These are phyloP conservation scores for Angomonas ambiguus DNA, from an alignment of 208 protist genomes.

Conservation along the genomic window DNA sequence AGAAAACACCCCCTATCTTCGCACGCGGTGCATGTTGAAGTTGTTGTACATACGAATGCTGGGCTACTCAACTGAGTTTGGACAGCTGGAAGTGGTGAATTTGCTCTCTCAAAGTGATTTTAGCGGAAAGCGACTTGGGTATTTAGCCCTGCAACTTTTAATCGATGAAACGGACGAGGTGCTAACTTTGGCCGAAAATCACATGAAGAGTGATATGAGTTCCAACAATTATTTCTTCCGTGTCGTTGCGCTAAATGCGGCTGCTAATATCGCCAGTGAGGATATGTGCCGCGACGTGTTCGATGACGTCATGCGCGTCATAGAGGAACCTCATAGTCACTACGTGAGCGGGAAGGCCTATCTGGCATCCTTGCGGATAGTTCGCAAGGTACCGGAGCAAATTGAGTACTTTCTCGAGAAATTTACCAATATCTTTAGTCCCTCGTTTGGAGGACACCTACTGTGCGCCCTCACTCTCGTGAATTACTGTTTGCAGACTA, in stretches of 20 bases:
- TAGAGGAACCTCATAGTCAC: constrained; percentile 66
- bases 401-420: constrained; percentile 94
- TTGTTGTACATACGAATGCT: constrained; percentile 99
- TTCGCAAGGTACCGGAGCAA: constrained; percentile 94
- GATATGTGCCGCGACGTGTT: constrained; percentile 97
- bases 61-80: constrained; percentile 99
- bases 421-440: constrained; percentile 60
- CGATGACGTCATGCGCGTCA: constrained; percentile 89
- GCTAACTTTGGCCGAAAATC: constrained; percentile 97
- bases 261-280: constrained; percentile 96
- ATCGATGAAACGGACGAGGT: constrained; percentile 98
- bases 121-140: constrained; percentile 97
- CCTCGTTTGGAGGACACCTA: constrained; percentile 70
- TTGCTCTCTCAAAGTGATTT: constrained; percentile 96
- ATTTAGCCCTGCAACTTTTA: constrained; percentile 95
- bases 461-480: constrained; percentile 91
- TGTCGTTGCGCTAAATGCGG: constrained; percentile 94
- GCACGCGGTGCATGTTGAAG: constrained; percentile 98
- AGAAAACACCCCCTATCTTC: constrained; percentile 87
- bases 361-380: constrained; percentile 81
- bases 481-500: constrained; percentile 78
- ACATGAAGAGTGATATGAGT: constrained; percentile 95
- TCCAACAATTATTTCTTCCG: constrained; percentile 83
- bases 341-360: constrained; percentile 95
- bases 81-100: constrained; percentile 98